phyloP scores from a whole-genome alignment of 768 basidiomycete genomes.

The Naganishia onofrii region DNA sequence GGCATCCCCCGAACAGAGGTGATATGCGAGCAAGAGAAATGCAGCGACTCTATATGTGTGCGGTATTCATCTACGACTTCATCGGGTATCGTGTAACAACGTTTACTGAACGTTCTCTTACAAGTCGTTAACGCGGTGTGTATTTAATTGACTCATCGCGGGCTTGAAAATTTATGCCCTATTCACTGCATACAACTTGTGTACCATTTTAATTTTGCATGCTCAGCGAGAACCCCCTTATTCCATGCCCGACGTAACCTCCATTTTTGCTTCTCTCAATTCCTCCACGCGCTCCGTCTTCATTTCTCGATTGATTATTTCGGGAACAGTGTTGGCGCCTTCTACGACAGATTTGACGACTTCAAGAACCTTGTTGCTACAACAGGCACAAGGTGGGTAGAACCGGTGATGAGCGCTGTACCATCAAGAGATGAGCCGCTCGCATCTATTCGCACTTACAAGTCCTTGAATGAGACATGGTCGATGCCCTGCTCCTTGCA shows the following conservation, averaged over 20 bases:
- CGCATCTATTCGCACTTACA: slow-evolving; percentile 32
- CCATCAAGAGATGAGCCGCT: background rate
- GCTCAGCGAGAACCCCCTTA: background rate
- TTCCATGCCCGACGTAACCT: slow-evolving; percentile 22
- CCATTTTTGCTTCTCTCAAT: slow-evolving; percentile 24
- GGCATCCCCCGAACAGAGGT: background rate
- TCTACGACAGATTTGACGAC: slow-evolving; percentile 67
- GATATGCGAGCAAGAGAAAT: background rate
- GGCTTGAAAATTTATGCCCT: background rate
- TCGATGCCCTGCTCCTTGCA: slow-evolving; percentile 74
- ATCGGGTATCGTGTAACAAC: too few relatives aligned
- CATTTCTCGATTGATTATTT: slow-evolving; percentile 55
- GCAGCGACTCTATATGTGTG: too few relatives aligned
- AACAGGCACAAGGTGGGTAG: background rate
- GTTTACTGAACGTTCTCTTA: too few relatives aligned
- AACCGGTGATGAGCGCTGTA: background rate
- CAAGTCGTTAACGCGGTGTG: too few relatives aligned
- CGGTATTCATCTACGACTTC: too few relatives aligned
- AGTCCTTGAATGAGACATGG: slow-evolving; percentile 74
- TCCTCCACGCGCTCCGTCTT: slow-evolving; percentile 16
- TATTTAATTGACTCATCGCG: background rate
- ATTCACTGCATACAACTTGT: slow-evolving; percentile 3
- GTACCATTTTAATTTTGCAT: background rate
- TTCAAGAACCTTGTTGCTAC: slow-evolving; percentile 51
- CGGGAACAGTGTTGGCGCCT: slow-evolving; percentile 63